Evolutionary conservation across 2,329 filamentous ascomycete species (phyloP), one percentile per base, ranked within the genome.

Genomic region (Pseudogymnoascus sp.): DNA sequence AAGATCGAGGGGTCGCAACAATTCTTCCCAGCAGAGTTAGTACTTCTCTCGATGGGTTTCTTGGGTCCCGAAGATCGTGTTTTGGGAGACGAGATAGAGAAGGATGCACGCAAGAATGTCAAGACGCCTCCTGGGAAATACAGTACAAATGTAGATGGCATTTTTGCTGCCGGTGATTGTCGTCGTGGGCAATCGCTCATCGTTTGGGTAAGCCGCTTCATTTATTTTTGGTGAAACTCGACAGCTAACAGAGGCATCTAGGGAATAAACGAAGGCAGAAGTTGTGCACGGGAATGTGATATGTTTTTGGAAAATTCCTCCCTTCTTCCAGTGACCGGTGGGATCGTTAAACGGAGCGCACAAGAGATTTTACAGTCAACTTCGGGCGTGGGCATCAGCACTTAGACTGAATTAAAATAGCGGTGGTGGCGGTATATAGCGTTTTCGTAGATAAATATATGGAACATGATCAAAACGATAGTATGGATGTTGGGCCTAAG

Each of bases 11-110:
- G 90, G 37, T 93, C 89, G 64, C 89, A 96, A 78, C 86, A 97
- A 73, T 95, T 95, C 82, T 97, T 97, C 88, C 91, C 91, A 37
- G 93, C 93, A 28, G 93, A 97, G 71, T 84, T 97, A 39, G 92
- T 97, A 47, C 84, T 97, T 47, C 80, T 97, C 57, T 96, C 93
- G 59, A 97, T 97, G 93, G 93, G 93, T 72, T 97, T 97, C 87
- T 78, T 97, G 65, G 93, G 93, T 8, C 92, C 92, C 6, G 93
- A 97, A 77, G 90, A 90, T 67, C 88, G 90, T 66, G 86, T 96
- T 38, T 82, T 97, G 39, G 91, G 90, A 58, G 87, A 91, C n/a
- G 83, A 89, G 39, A 87, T 97, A 65, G 92, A 97, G 77, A 91
- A 91, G 75, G 93, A 97, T 72, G 82, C 84, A 59, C 87, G 93